Evolutionary conservation across 164 flowering plant genomes (phyloP), one percentile per base, ranked within the genome.

Genomic region (Nymphaea colorata): DNA sequence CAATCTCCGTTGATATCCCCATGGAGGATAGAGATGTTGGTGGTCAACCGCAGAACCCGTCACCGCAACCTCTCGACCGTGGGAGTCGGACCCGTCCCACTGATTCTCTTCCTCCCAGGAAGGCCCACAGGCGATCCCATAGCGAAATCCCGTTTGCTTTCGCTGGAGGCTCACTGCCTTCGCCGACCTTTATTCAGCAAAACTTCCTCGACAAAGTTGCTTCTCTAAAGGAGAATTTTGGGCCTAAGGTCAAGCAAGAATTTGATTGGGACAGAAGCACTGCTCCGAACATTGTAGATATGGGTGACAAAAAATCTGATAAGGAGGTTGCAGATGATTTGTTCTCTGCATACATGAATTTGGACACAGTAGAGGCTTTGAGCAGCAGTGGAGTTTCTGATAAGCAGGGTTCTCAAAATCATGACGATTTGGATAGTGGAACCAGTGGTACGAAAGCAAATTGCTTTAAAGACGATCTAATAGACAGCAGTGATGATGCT

Each of bases 81-180:
- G 73, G 76, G 7, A 77, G 63, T 62, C 64, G 82, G n/a, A n/a
- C 47, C 16, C 68, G 85, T 47, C 69, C 70, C 14, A 76, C 87
- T n/a, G 96, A 90, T 64, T 78, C 79, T 72, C 81, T 92, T 57
- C 94, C 98, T 4, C 96, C 97, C 16, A 82, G 93, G 0, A 95
- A 86, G 68, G 81, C 85, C 6, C 99, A 95, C 76, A 80, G 98
- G 66, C 79, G 98, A 66, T 90, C 97, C 15, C 89, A 70, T 43
- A 95, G 98, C 77, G 99, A 95, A 69, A 85, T 90, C 7, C 96
- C 98, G 2, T 87, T 87, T 73, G 91, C 88, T 45, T 81, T 88
- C 69, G 76, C 86, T 3, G 62, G 77, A 36, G 64, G 82, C 11
- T 68, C 82, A 71, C 90, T 86, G 64, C 79, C 86, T 41, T 76